Evolutionary conservation across 441 rosid species (phyloP).

Genomic region (Cnidoscolus chayamansa): DNA sequence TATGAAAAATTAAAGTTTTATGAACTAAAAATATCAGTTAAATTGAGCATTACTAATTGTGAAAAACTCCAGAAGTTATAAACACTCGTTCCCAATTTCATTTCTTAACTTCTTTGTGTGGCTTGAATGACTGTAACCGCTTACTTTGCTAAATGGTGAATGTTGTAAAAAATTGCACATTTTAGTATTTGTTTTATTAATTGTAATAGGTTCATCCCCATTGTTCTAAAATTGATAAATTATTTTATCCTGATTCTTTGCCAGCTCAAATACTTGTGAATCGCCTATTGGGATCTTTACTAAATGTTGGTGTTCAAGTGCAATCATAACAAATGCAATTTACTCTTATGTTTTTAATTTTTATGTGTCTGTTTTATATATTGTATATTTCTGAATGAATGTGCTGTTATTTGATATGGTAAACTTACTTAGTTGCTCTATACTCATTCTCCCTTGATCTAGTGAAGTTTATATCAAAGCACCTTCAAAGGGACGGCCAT

Average conservation of each 20-base stretch:
- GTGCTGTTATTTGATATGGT: neutral
- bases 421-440: neutral
- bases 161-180: neutral
- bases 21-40: neutral
- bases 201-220: neutral
- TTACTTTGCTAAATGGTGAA: neutral
- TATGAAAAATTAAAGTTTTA: neutral
- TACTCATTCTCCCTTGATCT: constrained; percentile 28
- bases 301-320: neutral
- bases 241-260: neutral
- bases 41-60: neutral
- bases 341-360: neutral
- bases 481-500: constrained; percentile 73
- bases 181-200: neutral
- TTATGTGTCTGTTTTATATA: neutral
- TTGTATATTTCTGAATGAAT: neutral
- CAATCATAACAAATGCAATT: neutral
- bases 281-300: neutral
- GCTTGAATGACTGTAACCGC: neutral
- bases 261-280: neutral
- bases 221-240: neutral
- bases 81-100: neutral
- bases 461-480: constrained; percentile 90
- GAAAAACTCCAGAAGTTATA: neutral
- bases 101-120: neutral